Evolutionary conservation across 352 stramenopile species (phyloP), one percentile per base, ranked within the genome.

Genomic region (Peronosclerospora sorghi): DNA sequence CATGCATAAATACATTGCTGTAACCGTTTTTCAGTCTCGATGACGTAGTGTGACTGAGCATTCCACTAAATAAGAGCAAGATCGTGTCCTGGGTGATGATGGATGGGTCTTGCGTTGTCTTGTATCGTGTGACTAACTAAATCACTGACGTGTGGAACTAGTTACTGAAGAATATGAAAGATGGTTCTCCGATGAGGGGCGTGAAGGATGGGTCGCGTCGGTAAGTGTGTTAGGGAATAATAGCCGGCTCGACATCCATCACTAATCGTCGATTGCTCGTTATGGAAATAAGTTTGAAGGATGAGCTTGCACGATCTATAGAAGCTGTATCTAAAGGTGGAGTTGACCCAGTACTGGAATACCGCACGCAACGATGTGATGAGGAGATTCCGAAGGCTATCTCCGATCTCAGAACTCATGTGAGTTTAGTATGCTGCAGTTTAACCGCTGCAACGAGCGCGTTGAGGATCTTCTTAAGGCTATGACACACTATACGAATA

Each of bases 161-260:
- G 65, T 65, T 66, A 41, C 66, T 80, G 62, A 76, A 83, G 62
- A 87, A 87, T 40, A 74, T 87, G 58, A 87, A 87, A 50, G 75
- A 85, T 66, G 72, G 75, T n/a, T 85, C 72, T 10, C 51, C 62
- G 41, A 59, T 76, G 38, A 73, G 79, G 61, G 82, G 82, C 46
- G 73, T 87, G 58, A 87, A 87, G 52, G 72, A 85, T 59, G 72
- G 73, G 8, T 85, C 72, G 13, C 68, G 75, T 30, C 57, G 74
- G 74, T 83, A 21, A 54, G 37, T 24, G 12, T 14, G 5, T 26
- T 26, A 26, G 21, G 6, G 21, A 26, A 26, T 26, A 26, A 26
- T 26, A 26, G 21, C 4, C 6, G 21, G 21, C 21, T 20, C 8
- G 24, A 43, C 12, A 23, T 2, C 5, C 30, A 13, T 35, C n/a